Evolutionary conservation across 73 alveolate species (phyloP).

Genomic region (Paramecium primaurelia): DNA sequence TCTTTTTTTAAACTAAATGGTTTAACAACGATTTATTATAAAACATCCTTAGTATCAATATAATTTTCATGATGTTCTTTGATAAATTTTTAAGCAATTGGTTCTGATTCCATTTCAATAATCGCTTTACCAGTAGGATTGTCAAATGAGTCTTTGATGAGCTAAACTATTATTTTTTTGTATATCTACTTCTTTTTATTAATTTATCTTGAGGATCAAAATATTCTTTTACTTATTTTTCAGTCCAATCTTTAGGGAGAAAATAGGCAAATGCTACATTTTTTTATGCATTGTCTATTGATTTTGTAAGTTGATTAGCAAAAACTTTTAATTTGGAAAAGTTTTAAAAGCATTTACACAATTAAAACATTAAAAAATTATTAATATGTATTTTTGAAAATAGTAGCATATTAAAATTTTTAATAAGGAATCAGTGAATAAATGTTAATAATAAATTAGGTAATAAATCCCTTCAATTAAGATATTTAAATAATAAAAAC

Average conservation of each 20-base stretch:
- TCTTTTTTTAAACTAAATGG: neutral
- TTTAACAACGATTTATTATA: neutral
- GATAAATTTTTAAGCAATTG: neutral
- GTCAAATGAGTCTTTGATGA: neutral
- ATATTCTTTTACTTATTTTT: neutral
- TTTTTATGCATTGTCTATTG: neutral
- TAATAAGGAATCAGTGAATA: neutral
- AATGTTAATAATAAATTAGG: neutral
- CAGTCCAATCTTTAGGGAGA: neutral
- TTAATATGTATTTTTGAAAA: neutral
- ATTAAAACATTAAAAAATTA: neutral
- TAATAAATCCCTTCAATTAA: neutral
- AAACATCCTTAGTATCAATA: neutral
- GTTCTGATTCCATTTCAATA: neutral
- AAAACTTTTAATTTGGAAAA: neutral
- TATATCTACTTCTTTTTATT: neutral
- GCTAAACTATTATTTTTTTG: neutral
- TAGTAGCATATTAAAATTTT: neutral
- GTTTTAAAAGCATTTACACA: neutral
- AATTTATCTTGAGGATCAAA: conserved; percentile 32
- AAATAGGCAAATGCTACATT: neutral
- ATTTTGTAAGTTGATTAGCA: neutral
- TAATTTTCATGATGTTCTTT: neutral
- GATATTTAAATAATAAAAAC: neutral
- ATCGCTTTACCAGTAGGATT: neutral